Conservation (phyloP, 495 filamentous ascomycete species). For the Pyronema omphalodes region DNA sequence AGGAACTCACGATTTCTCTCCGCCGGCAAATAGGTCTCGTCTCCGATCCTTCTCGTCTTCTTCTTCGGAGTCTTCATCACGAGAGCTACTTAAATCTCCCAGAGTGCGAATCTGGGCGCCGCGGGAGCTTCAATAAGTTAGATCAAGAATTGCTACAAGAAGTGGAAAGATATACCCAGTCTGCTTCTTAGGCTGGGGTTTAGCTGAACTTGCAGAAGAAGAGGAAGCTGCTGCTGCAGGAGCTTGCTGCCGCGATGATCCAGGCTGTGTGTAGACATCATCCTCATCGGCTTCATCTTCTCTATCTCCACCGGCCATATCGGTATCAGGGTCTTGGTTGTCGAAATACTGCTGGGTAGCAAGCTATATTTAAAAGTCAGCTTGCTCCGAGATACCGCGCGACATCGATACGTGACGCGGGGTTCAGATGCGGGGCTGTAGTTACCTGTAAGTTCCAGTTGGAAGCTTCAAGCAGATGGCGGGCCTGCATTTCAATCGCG, state of each 20-base stretch:
- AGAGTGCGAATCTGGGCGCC: constrained; percentile 26
- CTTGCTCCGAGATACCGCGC: not conserved
- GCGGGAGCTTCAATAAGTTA: not conserved
- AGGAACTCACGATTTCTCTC: constrained; percentile 57
- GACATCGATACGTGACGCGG: not conserved
- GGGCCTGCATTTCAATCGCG: constrained; percentile 8
- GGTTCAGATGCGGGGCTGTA: not conserved
- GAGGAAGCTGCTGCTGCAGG: not conserved
- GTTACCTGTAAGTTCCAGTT: constrained; percentile 22
- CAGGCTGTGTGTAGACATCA: not conserved
- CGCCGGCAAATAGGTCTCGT: constrained; percentile 79
- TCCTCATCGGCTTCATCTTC: constrained; percentile 10
- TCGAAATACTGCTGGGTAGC: constrained; percentile 19
- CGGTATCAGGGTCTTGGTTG: not conserved
- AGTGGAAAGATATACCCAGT: not conserved
- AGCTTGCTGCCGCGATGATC: not conserved
- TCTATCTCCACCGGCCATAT: not conserved
- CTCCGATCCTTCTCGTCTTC: constrained; percentile 44
- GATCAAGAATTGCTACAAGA: no score
- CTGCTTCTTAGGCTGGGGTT: not conserved
- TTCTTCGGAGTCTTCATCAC: constrained; percentile 36
- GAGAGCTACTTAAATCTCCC: constrained; percentile 28
- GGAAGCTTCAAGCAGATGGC: constrained; percentile 23
- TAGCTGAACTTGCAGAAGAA: not conserved
- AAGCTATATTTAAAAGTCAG: constrained; percentile 6